These are phyloP conservation scores for Stenocarpella maydis DNA, from an alignment of 2,329 filamentous ascomycete genomes.

Conservation along the genomic window DNA sequence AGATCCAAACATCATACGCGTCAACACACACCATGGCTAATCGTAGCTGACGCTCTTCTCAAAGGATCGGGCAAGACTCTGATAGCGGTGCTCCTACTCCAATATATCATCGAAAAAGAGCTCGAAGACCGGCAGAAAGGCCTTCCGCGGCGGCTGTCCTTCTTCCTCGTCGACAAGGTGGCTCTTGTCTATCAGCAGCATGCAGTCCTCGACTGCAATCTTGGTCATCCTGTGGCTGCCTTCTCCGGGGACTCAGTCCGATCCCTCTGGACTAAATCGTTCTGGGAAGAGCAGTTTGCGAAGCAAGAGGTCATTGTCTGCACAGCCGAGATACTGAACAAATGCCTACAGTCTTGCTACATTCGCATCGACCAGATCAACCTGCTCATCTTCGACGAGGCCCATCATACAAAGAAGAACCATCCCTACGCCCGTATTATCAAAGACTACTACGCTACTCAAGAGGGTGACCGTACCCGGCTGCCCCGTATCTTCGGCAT, in stretches of 20 bases:
- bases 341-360: conserved; percentile 81
- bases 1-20: background rate
- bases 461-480: conserved; percentile 37
- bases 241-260: conserved; percentile 76
- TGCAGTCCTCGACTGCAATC: conserved; percentile 80
- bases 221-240: conserved; percentile 77
- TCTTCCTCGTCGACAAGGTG: conserved; percentile 92
- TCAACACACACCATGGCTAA: conserved; percentile 29
- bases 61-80: conserved; percentile 90
- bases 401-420: conserved; percentile 93
- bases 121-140: conserved; percentile 72
- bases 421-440: conserved; percentile 92
- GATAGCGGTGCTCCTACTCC: conserved; percentile 88
- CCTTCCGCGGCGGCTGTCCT: conserved; percentile 71
- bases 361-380: conserved; percentile 85
- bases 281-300: conserved; percentile 61
- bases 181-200: conserved; percentile 91
- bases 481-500: conserved; percentile 89
- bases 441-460: conserved; percentile 77
- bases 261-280: conserved; percentile 50
- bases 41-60: conserved; percentile 31
- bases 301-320: conserved; percentile 88
- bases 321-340: conserved; percentile 85
- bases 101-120: conserved; percentile 79
- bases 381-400: conserved; percentile 93